Evolutionary conservation across 345 rosid genomes (phyloP).

Genomic region (Brassica cretica): DNA sequence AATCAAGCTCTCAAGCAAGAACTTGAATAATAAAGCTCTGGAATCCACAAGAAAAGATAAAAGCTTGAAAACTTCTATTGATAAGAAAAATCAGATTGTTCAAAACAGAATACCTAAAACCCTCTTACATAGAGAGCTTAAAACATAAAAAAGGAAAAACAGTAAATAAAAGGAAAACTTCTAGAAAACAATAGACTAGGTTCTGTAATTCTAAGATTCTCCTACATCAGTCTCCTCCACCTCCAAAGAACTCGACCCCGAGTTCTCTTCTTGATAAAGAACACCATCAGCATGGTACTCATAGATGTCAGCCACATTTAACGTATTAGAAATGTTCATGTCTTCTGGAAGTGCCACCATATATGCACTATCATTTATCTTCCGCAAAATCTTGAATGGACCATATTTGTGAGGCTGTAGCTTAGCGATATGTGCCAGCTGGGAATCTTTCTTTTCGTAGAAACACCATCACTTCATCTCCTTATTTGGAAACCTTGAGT

Average conservation of each 20-base stretch:
- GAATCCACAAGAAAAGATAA: background rate
- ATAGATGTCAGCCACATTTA: background rate
- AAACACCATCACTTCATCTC: constrained; percentile 9
- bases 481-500: background rate
- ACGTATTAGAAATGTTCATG: too few species aligned
- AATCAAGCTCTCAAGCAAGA: background rate
- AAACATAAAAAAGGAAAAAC: too few species aligned
- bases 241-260: background rate
- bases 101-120: background rate
- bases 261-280: background rate
- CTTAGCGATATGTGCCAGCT: too few species aligned
- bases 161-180: background rate
- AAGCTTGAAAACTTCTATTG: too few species aligned
- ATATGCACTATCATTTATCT: too few species aligned
- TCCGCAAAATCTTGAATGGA: too few species aligned
- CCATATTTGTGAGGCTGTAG: too few species aligned
- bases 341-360: too few species aligned
- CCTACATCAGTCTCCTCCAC: background rate
- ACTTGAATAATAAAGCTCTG: background rate
- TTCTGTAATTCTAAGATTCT: too few species aligned
- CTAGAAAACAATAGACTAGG: background rate
- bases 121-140: background rate
- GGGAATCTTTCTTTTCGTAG: background rate
- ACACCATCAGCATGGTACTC: background rate
- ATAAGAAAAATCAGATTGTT: too few species aligned